A percentile compares a stretch with the other conserved stretches of the same genome.
phyloP scores from a whole-genome alignment of 1,284 basidiomycete species.

The Ustilago shanxiensis region DNA sequence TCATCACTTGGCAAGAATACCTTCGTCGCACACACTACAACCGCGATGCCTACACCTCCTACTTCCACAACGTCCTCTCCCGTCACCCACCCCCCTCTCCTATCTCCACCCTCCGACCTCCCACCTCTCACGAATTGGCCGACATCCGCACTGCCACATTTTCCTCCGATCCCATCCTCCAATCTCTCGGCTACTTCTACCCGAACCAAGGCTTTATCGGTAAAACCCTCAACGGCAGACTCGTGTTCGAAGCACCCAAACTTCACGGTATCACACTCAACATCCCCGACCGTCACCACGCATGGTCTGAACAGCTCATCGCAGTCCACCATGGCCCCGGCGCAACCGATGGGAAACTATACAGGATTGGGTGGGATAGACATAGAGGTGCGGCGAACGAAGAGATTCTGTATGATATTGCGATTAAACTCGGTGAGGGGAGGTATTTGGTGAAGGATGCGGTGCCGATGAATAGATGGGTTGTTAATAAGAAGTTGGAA shows the following conservation, averaged over 20 bases:
- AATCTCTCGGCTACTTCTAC: background rate
- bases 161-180: too few relatives aligned
- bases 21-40: too few relatives aligned
- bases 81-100: too few relatives aligned
- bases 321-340: background rate
- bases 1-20: too few relatives aligned
- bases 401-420: background rate
- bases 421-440: background rate
- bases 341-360: background rate
- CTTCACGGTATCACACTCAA: background rate
- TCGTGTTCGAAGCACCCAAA: background rate
- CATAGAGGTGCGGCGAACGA: background rate
- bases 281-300: background rate
- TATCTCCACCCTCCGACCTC: too few relatives aligned
- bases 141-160: too few relatives aligned
- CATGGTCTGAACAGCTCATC: background rate
- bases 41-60: too few relatives aligned
- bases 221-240: background rate
- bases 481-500: background rate
- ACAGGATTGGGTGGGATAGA: background rate
- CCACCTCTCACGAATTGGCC: too few relatives aligned
- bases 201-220: background rate
- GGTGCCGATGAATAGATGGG: background rate
- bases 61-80: too few relatives aligned
- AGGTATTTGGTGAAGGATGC: slow-evolving; percentile 1